Conservation (phyloP, 768 basidiomycete genomes). For the Kwoniella sp. region DNA sequence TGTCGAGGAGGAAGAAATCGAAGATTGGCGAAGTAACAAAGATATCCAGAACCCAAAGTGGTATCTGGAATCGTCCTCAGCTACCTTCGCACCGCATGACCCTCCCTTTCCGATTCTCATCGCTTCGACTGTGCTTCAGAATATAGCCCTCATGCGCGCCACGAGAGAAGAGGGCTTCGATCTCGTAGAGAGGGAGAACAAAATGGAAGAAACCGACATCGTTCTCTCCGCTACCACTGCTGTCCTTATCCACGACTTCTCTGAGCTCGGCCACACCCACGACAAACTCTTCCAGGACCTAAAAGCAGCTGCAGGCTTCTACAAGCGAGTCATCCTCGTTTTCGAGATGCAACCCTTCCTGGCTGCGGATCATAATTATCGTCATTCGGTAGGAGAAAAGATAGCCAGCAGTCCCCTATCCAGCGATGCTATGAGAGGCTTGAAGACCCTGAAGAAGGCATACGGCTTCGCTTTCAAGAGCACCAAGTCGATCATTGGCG, state of each 20-base stretch:
- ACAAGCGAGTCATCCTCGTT: constrained; percentile 5
- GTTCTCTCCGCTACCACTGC: constrained; percentile 13
- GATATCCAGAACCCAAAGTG: constrained; percentile 14
- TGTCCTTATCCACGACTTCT: constrained; percentile 7
- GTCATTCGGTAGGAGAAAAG: neutral
- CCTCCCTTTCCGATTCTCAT: constrained; percentile 2
- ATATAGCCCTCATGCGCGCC: constrained; percentile 1
- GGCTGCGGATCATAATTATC: neutral
- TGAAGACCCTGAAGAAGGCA: neutral
- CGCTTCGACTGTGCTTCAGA: constrained; percentile 6
- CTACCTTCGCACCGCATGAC: no score
- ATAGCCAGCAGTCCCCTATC: neutral
- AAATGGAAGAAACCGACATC: constrained; percentile 12
- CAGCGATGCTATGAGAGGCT: neutral
- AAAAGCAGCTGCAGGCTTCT: constrained; percentile 4
- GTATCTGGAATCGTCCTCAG: constrained; percentile 2
- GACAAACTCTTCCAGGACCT: constrained; percentile 8
- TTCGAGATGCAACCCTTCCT: neutral
- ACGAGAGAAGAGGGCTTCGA: constrained; percentile 7
- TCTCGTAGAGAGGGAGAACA: constrained; percentile 1
- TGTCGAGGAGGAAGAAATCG: neutral
- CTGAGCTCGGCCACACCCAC: neutral
- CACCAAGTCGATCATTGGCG: neutral
- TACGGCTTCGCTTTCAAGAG: neutral
- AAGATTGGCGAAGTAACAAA: constrained; percentile 4